Conservation (phyloP, 192 early-diverging fungal species). For the Podila clonocystis region DNA sequence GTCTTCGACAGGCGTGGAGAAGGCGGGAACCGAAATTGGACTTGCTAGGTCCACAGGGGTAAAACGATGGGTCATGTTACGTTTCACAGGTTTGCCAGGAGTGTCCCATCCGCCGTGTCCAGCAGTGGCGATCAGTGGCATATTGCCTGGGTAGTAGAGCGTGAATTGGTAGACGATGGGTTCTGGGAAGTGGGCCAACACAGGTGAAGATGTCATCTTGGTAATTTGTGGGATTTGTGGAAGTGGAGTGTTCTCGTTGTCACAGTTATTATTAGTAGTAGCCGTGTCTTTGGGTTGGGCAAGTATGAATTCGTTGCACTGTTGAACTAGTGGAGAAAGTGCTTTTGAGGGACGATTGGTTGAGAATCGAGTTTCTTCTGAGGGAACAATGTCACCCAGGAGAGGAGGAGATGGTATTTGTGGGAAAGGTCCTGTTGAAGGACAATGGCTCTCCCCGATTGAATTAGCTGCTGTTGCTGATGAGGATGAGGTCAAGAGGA, state of each 20-base stretch:
- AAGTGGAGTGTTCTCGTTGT: background rate
- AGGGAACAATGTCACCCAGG: slow-evolving; percentile 1
- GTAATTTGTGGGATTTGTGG: background rate
- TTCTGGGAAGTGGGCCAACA: slow-evolving; percentile 8
- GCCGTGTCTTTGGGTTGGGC: background rate
- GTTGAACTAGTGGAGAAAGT: background rate
- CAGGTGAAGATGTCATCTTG: background rate
- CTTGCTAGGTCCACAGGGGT: slow-evolving; percentile 10
- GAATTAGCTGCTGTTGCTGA: too few relatives aligned
- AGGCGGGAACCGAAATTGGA: slow-evolving; percentile 5
- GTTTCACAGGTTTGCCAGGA: slow-evolving; percentile 10
- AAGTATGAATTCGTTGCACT: background rate
- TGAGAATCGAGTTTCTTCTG: slow-evolving; percentile 34
- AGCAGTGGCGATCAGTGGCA: slow-evolving; percentile 35
- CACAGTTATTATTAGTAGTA: background rate
- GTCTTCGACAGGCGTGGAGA: slow-evolving; percentile 21
- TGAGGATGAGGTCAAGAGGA: too few relatives aligned
- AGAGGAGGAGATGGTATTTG: background rate
- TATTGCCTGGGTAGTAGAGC: slow-evolving; percentile 42
- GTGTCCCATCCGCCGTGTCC: slow-evolving; percentile 24
- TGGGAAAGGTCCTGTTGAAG: slow-evolving; percentile 46
- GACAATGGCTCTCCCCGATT: slow-evolving; percentile 2
- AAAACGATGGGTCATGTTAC: slow-evolving; percentile 24
- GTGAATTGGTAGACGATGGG: slow-evolving; percentile 44
- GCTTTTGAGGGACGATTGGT: slow-evolving; percentile 29